phyloP scores from a whole-genome alignment of 2,329 filamentous ascomycete species.

The Verticillium nubilum region DNA sequence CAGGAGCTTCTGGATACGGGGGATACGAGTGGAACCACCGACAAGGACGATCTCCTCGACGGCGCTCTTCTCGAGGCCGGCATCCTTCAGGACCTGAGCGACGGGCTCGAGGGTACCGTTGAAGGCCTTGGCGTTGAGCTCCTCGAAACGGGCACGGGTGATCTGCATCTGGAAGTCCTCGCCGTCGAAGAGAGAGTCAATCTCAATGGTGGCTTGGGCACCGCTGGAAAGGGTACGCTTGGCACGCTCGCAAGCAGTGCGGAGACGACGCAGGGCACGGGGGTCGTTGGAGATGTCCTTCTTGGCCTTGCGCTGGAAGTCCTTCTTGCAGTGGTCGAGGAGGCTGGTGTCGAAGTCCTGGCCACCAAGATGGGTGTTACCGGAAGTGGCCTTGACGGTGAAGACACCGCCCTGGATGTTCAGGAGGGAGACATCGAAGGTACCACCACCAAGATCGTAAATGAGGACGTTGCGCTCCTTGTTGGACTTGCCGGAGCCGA shows the following conservation, averaged over 20 bases:
- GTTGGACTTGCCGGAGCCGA: slow-evolving; percentile 87
- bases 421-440: slow-evolving; percentile 98
- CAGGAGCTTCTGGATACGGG: slow-evolving; percentile 97
- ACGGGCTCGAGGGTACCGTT: slow-evolving; percentile 90
- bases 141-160: slow-evolving; percentile 98
- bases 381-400: slow-evolving; percentile 96
- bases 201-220: slow-evolving; percentile 96
- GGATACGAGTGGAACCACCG: slow-evolving; percentile 98
- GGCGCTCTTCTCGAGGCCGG: slow-evolving; percentile 77
- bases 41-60: slow-evolving; percentile 99
- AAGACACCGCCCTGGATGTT: slow-evolving; percentile 99
- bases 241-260: slow-evolving; percentile 98
- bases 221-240: slow-evolving; percentile 98
- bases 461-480: slow-evolving; percentile 99
- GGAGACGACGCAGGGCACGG: slow-evolving; percentile 89
- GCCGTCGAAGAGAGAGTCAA: slow-evolving; percentile 96
- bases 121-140: slow-evolving; percentile 95
- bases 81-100: slow-evolving; percentile 93
- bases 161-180: slow-evolving; percentile 97
- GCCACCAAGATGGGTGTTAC: slow-evolving; percentile 94
- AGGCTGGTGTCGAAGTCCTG: slow-evolving; percentile 96
- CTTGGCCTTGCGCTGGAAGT: slow-evolving; percentile 80
- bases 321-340: slow-evolving; percentile 94
- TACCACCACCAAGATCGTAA: slow-evolving; percentile 99
- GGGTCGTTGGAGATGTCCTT: slow-evolving; percentile 77